Percentiles rank a stretch among this genome's conserved stretches.
These are phyloP conservation scores for Diaporthe citrichinensis DNA, from an alignment of 2,329 filamentous ascomycete genomes.

Conservation along the genomic window DNA sequence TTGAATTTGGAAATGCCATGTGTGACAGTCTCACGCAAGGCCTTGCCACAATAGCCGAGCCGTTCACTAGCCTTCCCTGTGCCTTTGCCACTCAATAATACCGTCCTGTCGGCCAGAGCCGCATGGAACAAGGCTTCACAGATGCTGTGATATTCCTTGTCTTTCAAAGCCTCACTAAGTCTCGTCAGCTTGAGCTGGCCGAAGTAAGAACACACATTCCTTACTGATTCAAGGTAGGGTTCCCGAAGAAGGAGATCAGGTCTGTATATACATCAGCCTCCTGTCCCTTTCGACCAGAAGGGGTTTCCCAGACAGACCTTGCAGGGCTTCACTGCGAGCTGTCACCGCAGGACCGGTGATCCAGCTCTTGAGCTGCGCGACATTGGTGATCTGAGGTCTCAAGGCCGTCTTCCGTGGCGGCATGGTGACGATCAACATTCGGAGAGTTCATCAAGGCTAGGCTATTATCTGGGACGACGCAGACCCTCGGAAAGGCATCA, in stretches of 20 bases:
- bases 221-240: slow-evolving; percentile 35
- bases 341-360: slow-evolving; percentile 21
- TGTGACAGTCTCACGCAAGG: slow-evolving; percentile 79
- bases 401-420: slow-evolving; percentile 35
- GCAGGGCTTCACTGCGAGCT: slow-evolving; percentile 36
- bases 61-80: slow-evolving; percentile 64
- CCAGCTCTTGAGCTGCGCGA: slow-evolving; percentile 34
- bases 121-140: slow-evolving; percentile 85
- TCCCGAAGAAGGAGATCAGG: slow-evolving; percentile 36
- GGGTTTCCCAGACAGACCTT: slow-evolving; percentile 14
- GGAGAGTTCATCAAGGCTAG: neutral
- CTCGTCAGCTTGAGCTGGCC: neutral
- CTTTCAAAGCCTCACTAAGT: slow-evolving; percentile 65
- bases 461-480: neutral
- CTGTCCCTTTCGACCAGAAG: neutral
- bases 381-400: slow-evolving; percentile 36
- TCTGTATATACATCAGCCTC: slow-evolving; percentile 25
- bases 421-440: slow-evolving; percentile 14
- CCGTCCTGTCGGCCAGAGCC: slow-evolving; percentile 76
- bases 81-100: slow-evolving; percentile 69
- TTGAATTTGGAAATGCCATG: slow-evolving; percentile 78
- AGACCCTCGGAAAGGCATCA: neutral
- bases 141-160: slow-evolving; percentile 85
- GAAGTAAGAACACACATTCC: neutral
- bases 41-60: slow-evolving; percentile 78